Percentiles rank a stretch among this genome's conserved stretches.
phyloP scores from a whole-genome alignment of 2,329 filamentous ascomycete species.

The Aspergillus puulaauensis region DNA sequence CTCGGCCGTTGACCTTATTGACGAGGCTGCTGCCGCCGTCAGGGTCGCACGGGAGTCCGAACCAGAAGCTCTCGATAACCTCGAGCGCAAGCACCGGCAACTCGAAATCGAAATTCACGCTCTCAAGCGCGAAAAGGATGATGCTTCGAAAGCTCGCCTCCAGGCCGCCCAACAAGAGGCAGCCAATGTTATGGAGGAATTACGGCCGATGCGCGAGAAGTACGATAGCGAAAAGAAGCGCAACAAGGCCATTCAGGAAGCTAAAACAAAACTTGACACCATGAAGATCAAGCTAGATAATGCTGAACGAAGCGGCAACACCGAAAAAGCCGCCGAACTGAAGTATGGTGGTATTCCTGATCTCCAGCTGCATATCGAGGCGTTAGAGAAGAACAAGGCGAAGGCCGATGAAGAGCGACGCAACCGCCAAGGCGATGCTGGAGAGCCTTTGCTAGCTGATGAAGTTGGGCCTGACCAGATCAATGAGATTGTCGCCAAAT shows the following conservation, averaged over 20 bases:
- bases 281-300: constrained; percentile 91
- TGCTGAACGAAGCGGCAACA: constrained; percentile 82
- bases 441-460: constrained; percentile 79
- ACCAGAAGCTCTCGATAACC: constrained; percentile 89
- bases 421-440: constrained; percentile 57
- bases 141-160: constrained; percentile 82
- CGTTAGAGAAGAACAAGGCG: constrained; percentile 77
- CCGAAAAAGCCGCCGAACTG: constrained; percentile 85
- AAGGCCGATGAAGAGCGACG: constrained; percentile 69
- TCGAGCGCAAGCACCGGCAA: constrained; percentile 86
- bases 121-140: constrained; percentile 88
- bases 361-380: constrained; percentile 75
- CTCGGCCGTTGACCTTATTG: constrained; percentile 93
- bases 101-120: constrained; percentile 97
- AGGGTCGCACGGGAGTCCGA: constrained; percentile 94
- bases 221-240: constrained; percentile 92
- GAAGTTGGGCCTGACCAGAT: constrained; percentile 96
- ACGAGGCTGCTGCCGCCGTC: constrained; percentile 96
- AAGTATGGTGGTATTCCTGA: constrained; percentile 98
- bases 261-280: constrained; percentile 90
- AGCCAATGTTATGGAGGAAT: constrained; percentile 89
- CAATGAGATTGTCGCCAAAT: constrained; percentile 95
- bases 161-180: constrained; percentile 83
- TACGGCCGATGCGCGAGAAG: constrained; percentile 88
- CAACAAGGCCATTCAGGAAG: constrained; percentile 87